Percentiles rank a stretch among this genome's conserved stretches.
Evolutionary conservation across 2,329 filamentous ascomycete species (phyloP).

Genomic region (Bipolaris victoriae): DNA sequence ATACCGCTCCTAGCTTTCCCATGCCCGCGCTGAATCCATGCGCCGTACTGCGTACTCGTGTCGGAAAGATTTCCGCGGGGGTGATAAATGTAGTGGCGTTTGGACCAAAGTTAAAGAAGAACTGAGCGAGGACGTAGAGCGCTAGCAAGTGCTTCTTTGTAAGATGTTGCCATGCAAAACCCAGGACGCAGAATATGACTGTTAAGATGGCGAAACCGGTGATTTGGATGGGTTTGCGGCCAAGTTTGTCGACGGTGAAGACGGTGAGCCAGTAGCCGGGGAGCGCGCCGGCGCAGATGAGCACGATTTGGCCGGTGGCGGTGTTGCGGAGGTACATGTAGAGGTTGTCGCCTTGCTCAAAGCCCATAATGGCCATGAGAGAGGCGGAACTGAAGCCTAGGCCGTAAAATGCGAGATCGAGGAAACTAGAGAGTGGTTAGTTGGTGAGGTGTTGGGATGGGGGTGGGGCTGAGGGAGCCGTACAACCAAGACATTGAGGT

Average conservation of each 20-base stretch:
- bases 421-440: slow-evolving; percentile 46
- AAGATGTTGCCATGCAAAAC: slow-evolving; percentile 56
- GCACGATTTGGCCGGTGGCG: slow-evolving; percentile 77
- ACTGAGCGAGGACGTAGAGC: slow-evolving; percentile 56
- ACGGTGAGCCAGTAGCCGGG: slow-evolving; percentile 85
- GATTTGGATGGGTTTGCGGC: slow-evolving; percentile 78
- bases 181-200: slow-evolving; percentile 57
- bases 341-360: slow-evolving; percentile 66
- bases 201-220: slow-evolving; percentile 58
- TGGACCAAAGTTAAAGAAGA: slow-evolving; percentile 62
- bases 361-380: slow-evolving; percentile 75
- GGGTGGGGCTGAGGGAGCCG: not conserved
- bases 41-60: slow-evolving; percentile 55
- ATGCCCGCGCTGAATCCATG: slow-evolving; percentile 58
- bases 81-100: slow-evolving; percentile 60
- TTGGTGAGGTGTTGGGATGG: not conserved
- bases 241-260: slow-evolving; percentile 73
- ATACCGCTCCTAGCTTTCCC: slow-evolving; percentile 58
- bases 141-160: slow-evolving; percentile 52
- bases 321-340: slow-evolving; percentile 76
- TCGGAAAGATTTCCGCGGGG: slow-evolving; percentile 60
- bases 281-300: slow-evolving; percentile 78
- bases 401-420: slow-evolving; percentile 64
- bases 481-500: slow-evolving; percentile 82
- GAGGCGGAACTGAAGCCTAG: slow-evolving; percentile 77